Evolutionary conservation across 2,329 filamentous ascomycete species (phyloP), one percentile per base, ranked within the genome.

Genomic region (Endoconidiophora laricicola): DNA sequence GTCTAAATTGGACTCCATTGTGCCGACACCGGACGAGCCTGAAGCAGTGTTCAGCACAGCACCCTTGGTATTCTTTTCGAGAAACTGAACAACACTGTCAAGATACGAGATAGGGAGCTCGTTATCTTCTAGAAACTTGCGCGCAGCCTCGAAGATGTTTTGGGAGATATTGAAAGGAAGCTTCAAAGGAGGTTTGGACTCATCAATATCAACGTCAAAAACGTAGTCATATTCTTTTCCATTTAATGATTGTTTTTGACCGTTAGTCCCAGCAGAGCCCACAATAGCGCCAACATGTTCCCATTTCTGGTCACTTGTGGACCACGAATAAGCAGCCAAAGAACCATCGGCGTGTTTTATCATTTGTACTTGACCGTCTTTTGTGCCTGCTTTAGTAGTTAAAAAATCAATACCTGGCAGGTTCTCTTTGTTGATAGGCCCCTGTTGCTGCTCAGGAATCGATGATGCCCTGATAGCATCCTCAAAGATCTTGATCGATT

Each of bases 211-310:
- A 23, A 95, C 88, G 60, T 95, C 88, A 57, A 96, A 96, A 6
- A 98, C 88, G 59, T 83, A 95, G 61, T 98, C 91, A 62, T 94
- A 98, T 54, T 90, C 84, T 60, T 94, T 78, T 29, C 90, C 90
- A 1, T 84, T 71, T 60, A 90, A 82, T 52, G 80, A 73, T 6
- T 78, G 77, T 65, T 88, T 87, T 52, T 78, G 78, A 9, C 86
- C 84, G 56, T 79, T 86, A 60, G 86, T 93, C 37, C 83, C 86
- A 4, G 83, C 84, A 3, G 86, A 78, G 58, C 94, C 86, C 9
- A 96, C 91, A 0, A 98, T 88, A 0, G 87, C 94, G n/a, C 91
- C 91, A 6, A 96, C 83, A 55, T 82, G 83, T 52, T 86, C 71
- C 88, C 88, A 95, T 61, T 87, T 72, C 47, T 78, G 72, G 54